Evolutionary conservation across 768 basidiomycete genomes (phyloP), one percentile per base, ranked within the genome.

Genomic region (Termitomyces titanicus): DNA sequence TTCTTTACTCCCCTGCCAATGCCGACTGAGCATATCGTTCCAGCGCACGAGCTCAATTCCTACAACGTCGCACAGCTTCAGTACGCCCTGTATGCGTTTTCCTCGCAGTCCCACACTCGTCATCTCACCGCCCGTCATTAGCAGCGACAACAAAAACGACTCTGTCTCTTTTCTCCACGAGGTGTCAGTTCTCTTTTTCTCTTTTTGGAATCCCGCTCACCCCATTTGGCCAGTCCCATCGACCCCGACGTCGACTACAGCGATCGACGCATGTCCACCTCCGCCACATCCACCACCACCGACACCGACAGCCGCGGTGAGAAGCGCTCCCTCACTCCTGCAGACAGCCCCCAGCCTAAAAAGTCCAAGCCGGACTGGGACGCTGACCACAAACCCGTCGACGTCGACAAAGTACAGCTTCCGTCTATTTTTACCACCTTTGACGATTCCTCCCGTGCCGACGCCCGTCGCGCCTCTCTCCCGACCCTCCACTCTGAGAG

Each of bases 191-290:
- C 51, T 45, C 47, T 17, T 13, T 29, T 51, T 51, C 31, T 20
- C 22, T 27, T 39, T 18, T 8, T 31, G 4, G 17, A 18, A 3
- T 10, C 27, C n/a, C 44, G 12, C 53, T 37, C 37, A 58, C 25
- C 34, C n/a, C n/a, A n/a, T 47, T 53, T 53, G 37, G 51, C 38
- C 47, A 56, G 63, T 40, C 51, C 53, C 9, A 60, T 64, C 45
- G 59, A 55, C 58, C 47, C 47, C 1, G 82, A 79, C 68, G 64
- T 81, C 59, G 82, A 83, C 70, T 83, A 87, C 80, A 67, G 76
- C 58, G 67, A 68, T 35, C 79, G 88, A 65, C 86, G 88, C 66
- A 90, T 92, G 89, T 90, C 89, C 70, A 79, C 80, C 68, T 88
- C 86, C 60, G 85, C 83, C 48, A 78, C 82, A 55, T 89, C 88